These are phyloP conservation scores for Ailanthus altissimus DNA, from an alignment of 345 rosid genomes.

Conservation along the genomic window DNA sequence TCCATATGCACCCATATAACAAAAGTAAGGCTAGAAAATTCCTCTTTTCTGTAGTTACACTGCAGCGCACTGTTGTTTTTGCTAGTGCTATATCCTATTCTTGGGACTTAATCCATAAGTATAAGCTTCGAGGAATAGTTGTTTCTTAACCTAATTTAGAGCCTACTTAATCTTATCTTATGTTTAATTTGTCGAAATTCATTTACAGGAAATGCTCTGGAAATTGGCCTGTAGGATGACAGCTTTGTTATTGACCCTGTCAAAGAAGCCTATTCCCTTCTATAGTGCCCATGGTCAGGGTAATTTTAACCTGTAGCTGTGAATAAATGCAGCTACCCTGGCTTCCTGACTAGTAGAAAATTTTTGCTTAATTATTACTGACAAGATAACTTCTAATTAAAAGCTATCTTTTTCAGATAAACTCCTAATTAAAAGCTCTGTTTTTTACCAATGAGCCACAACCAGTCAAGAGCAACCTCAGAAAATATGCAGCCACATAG, in stretches of 20 bases:
- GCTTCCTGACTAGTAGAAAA: neutral
- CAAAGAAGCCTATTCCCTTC: neutral
- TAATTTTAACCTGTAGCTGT: neutral
- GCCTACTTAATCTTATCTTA: too few relatives aligned
- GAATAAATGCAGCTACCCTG: neutral
- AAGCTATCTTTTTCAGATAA: constrained; percentile 44
- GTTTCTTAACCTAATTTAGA: too few relatives aligned
- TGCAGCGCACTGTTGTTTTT: too few relatives aligned
- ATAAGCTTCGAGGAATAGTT: too few relatives aligned
- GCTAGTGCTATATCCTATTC: too few relatives aligned
- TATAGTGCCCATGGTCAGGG: neutral
- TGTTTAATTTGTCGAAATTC: too few relatives aligned
- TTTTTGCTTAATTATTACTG: neutral
- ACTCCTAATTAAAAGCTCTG: constrained; percentile 36
- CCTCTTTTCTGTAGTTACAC: too few relatives aligned
- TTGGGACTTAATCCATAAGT: too few relatives aligned
- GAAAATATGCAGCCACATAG: constrained; percentile 63
- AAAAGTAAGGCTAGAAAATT: too few relatives aligned
- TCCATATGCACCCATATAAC: too few relatives aligned
- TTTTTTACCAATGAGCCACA: constrained; percentile 76
- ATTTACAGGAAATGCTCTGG: neutral
- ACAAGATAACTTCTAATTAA: constrained; percentile 14
- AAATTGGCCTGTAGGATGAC: neutral
- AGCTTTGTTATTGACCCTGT: neutral
- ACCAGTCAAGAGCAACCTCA: constrained; percentile 76